A percentile compares a stretch with the other conserved stretches of the same genome.
These are phyloP conservation scores for Parathielavia appendiculata DNA, from an alignment of 495 filamentous ascomycete genomes.

Conservation along the genomic window DNA sequence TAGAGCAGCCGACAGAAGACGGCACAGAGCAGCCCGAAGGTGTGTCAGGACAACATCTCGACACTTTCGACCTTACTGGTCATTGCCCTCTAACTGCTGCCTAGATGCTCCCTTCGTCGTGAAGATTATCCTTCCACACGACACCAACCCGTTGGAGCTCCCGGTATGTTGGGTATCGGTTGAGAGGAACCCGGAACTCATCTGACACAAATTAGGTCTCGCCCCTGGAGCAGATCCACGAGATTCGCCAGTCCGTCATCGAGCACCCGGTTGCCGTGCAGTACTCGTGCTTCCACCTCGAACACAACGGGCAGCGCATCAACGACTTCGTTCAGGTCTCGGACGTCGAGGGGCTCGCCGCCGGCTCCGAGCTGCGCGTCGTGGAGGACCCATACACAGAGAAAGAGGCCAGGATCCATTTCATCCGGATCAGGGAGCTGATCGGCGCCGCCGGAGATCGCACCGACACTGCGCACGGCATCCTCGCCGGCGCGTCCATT, in stretches of 20 bases:
- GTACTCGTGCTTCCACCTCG: constrained; percentile 98
- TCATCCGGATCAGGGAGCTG: constrained; percentile 83
- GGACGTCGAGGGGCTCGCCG: constrained; percentile 73
- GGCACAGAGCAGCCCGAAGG: constrained; percentile 25
- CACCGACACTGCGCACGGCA: constrained; percentile 80
- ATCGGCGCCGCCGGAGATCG: constrained; percentile 87
- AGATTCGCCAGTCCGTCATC: constrained; percentile 93
- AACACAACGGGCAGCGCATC: constrained; percentile 75
- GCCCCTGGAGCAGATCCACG: constrained; percentile 91
- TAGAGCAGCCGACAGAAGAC: constrained; percentile 20
- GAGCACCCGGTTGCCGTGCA: constrained; percentile 90
- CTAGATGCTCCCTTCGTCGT: constrained; percentile 61
- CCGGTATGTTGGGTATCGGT: constrained; percentile 54
- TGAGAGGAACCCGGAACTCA: not conserved
- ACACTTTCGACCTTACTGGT: not conserved
- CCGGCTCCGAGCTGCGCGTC: constrained; percentile 69
- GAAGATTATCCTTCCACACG: constrained; percentile 76
- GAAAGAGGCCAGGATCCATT: constrained; percentile 93
- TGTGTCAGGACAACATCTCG: constrained; percentile 1
- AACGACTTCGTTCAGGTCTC: constrained; percentile 95
- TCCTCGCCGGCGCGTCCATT: constrained; percentile 79
- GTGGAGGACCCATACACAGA: constrained; percentile 97
- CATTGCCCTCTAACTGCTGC: constrained; percentile 21
- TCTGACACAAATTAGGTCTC: constrained; percentile 61
- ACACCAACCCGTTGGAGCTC: constrained; percentile 68